Base-by-base conservation (phyloP, 805 yeast genomes). In the Metschnikowia amazonensis region DNA sequence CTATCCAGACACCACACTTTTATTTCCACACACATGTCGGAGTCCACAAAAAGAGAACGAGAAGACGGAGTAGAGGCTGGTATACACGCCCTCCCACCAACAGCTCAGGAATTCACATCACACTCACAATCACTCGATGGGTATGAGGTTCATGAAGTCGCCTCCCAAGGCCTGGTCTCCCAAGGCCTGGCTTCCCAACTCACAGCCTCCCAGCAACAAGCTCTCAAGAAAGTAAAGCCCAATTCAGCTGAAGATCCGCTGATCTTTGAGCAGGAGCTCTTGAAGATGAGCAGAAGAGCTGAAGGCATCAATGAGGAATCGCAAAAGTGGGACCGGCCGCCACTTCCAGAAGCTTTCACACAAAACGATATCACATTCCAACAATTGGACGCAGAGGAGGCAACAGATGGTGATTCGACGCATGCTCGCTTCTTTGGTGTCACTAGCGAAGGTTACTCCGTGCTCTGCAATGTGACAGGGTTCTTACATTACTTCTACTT, bases 361-460 rank as follows among this genome's bases (percentile, higher is more conserved):
- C 61, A 62, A 1, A 60, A 63, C 32, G 89, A 84, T 56, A 73
- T 86, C 23, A 73, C 77, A 1, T 90, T 90, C 62, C 98, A 94
- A 64, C 99, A 94, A 59, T 71, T 94, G 56, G 99, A 94, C 63
- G 96, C 95, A 1, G 98, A 94, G 58, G 99, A 94, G 58, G 77
- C 86, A 2, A 60, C 67, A 24, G 61, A 77, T 7, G 77, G 79
- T 30, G 82, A 80, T 13, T 71, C 76, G 21, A 77, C 85, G 0
- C 75, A 80, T 1, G 86, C 90, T 0, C 77, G 97, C 45, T 84
- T 95, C 59, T 94, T 90, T 64, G 99, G 99, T 46, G 89, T 95
- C 32, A 89, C 98, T 1, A 79, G 74, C 47, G 83, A 80, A 45
- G 99, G 99, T 3, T 71, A 89, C 59, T 86, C 97, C 0, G 87